phyloP scores from a whole-genome alignment of 352 stramenopile genomes.

The Phytophthora fragariaefolia region DNA sequence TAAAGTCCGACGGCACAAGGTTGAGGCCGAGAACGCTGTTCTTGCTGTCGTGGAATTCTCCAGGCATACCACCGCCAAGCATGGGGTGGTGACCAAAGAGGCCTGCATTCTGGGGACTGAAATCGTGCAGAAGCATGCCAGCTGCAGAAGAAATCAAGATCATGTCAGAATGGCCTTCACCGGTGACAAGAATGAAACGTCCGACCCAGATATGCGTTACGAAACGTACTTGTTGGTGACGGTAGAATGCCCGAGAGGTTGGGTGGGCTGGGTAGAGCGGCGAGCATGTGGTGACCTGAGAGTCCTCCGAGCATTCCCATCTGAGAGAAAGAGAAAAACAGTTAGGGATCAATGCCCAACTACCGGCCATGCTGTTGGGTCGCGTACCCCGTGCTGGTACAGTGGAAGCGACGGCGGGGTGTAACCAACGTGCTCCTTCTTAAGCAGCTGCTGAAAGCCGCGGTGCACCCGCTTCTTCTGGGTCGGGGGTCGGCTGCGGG shows the following conservation, averaged over 20 bases:
- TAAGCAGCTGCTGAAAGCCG: conserved; percentile 81
- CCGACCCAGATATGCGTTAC: background rate
- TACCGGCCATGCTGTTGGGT: background rate
- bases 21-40: conserved; percentile 69
- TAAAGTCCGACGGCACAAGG: conserved; percentile 72
- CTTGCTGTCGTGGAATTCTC: conserved; percentile 57
- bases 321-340: conserved; percentile 25
- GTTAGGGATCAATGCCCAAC: conserved; percentile 1
- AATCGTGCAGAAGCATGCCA: conserved; percentile 82
- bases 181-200: background rate
- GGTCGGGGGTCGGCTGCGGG: conserved; percentile 30
- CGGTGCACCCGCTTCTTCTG: conserved; percentile 80
- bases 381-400: conserved; percentile 73
- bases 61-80: conserved; percentile 27
- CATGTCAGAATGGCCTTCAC: conserved; percentile 21
- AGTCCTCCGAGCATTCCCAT: conserved; percentile 72
- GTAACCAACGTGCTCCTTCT: conserved; percentile 78
- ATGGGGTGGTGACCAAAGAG: conserved; percentile 60
- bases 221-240: conserved; percentile 78
- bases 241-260: conserved; percentile 76
- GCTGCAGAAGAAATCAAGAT: conserved; percentile 35
- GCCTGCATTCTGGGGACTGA: conserved; percentile 65
- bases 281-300: conserved; percentile 64
- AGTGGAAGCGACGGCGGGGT: conserved; percentile 67
- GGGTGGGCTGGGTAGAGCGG: conserved; percentile 70